Evolutionary conservation across 768 basidiomycete genomes (phyloP).

Genomic region (Amanita rimosa): DNA sequence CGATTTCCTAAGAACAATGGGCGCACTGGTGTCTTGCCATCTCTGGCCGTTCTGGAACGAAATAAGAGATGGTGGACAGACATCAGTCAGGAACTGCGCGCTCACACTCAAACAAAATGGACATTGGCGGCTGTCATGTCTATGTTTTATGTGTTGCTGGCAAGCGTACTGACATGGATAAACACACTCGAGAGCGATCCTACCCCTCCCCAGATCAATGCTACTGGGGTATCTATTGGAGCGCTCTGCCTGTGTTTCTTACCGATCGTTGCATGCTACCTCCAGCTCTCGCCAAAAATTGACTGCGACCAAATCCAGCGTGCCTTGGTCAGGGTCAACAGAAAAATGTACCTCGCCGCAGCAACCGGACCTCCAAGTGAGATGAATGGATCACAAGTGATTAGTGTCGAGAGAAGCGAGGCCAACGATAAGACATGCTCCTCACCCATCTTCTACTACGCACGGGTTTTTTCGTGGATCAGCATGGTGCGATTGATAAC

Average conservation of each 20-base stretch:
- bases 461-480: slow-evolving; percentile 13
- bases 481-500: slow-evolving; percentile 7
- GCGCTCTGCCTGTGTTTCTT: slow-evolving; percentile 34
- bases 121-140: slow-evolving; percentile 24
- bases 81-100: slow-evolving; percentile 17
- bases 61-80: slow-evolving; percentile 33
- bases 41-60: slow-evolving; percentile 27
- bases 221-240: slow-evolving; percentile 25
- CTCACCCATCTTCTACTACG: slow-evolving; percentile 14
- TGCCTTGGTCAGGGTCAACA: slow-evolving; percentile 11
- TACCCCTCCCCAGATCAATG: slow-evolving; percentile 13
- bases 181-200: slow-evolving; percentile 16
- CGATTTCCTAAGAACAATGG: slow-evolving; percentile 14
- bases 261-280: slow-evolving; percentile 30
- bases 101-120: slow-evolving; percentile 23
- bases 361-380: slow-evolving; percentile 17
- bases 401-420: too few relatives aligned
- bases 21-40: slow-evolving; percentile 17
- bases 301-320: slow-evolving; percentile 18
- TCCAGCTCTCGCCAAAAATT: slow-evolving; percentile 30
- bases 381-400: background rate
- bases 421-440: slow-evolving; percentile 10
- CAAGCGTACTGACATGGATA: slow-evolving; percentile 28
- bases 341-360: background rate
- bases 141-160: slow-evolving; percentile 32